Conservation (phyloP, 345 rosid species). For the Turnera subulata region DNA sequence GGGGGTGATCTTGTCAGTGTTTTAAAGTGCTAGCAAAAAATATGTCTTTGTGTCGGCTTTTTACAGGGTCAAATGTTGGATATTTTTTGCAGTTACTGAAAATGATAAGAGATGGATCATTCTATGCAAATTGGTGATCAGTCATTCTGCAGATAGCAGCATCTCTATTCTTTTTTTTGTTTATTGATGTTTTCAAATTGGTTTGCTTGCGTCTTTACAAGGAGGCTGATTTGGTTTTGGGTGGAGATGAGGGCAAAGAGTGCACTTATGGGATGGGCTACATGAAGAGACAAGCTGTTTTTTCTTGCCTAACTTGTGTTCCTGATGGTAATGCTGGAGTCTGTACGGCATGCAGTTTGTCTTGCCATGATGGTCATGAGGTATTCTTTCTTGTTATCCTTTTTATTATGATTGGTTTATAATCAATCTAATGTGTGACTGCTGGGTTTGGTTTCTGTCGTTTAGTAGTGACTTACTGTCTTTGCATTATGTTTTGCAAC, state of each 20-base stretch:
- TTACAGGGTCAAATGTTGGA: too few relatives aligned
- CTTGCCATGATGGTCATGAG: conserved; percentile 98
- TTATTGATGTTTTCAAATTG: not conserved
- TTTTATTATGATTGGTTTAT: not conserved
- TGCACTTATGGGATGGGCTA: conserved; percentile 84
- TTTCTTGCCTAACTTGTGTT: conserved; percentile 89
- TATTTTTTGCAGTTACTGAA: not conserved
- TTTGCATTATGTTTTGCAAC: too few relatives aligned
- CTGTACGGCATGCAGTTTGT: conserved; percentile 91
- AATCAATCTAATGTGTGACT: not conserved
- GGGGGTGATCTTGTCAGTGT: too few relatives aligned
- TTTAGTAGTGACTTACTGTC: too few relatives aligned
- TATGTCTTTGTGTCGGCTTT: too few relatives aligned
- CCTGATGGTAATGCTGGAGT: conserved; percentile 90
- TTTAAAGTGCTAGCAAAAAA: too few relatives aligned
- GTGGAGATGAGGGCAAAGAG: conserved; percentile 94
- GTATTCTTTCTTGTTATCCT: conserved; percentile 26
- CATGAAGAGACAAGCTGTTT: conserved; percentile 90
- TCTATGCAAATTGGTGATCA: too few relatives aligned
- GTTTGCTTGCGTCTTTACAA: conserved; percentile 16
- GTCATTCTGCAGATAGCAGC: too few relatives aligned
- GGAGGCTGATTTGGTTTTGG: conserved; percentile 96
- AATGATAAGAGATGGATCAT: too few relatives aligned
- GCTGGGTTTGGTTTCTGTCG: not conserved
- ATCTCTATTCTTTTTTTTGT: too few relatives aligned